Conservation (phyloP, 208 protist genomes). For the Strigomonas culicis region DNA sequence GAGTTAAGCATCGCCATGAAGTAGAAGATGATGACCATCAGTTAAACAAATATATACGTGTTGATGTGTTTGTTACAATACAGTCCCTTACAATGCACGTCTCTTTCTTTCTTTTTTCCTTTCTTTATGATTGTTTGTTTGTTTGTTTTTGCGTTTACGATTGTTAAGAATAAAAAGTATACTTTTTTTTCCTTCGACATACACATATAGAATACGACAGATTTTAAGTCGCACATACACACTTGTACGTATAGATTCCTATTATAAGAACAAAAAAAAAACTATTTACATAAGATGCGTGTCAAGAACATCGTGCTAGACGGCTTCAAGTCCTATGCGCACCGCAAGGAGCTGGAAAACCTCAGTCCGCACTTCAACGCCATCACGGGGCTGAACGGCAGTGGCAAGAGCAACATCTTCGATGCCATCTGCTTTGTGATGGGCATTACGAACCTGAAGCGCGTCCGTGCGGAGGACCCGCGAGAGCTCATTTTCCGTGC, state of each 20-base stretch:
- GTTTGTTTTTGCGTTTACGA: slow-evolving; percentile 1
- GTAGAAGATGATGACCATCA: no score
- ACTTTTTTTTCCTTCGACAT: slow-evolving; percentile 6
- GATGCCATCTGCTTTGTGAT: slow-evolving; percentile 99
- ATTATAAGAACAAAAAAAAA: neutral
- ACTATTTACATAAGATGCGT: slow-evolving; percentile 86
- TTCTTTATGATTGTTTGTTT: slow-evolving; percentile 4
- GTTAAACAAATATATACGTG: no score
- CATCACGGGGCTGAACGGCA: slow-evolving; percentile 99
- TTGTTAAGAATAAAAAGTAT: neutral
- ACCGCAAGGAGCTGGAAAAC: slow-evolving; percentile 93
- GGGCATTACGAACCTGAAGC: slow-evolving; percentile 98
- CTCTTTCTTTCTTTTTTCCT: slow-evolving; percentile 15
- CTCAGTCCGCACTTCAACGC: slow-evolving; percentile 99
- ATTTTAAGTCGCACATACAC: neutral
- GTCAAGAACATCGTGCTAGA: slow-evolving; percentile 99
- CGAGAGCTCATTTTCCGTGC: slow-evolving; percentile 99
- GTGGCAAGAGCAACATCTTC: slow-evolving; percentile 99
- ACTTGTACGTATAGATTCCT: neutral
- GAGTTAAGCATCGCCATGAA: no score
- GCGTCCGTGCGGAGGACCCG: slow-evolving; percentile 95
- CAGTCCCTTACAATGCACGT: neutral
- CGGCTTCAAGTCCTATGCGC: slow-evolving; percentile 99
- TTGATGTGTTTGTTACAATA: neutral
- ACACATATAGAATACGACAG: slow-evolving; percentile 1